A percentile compares a stretch with the other conserved stretches of the same genome.
phyloP scores from a whole-genome alignment of 1,139 yeast genomes.

The Pichia sp. region DNA sequence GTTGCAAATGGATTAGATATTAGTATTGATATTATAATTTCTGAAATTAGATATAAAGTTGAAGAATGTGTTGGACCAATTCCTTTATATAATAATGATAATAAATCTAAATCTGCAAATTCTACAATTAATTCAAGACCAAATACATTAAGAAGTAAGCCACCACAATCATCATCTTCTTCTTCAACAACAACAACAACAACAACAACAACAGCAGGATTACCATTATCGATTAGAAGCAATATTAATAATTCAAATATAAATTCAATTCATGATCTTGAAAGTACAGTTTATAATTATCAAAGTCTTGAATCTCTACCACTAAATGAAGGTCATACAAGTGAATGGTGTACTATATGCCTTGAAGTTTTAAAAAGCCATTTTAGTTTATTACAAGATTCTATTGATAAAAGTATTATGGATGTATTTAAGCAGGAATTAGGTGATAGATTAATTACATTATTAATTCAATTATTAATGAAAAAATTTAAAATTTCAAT shows the following conservation, averaged over 20 bases:
- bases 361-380: conserved; percentile 65
- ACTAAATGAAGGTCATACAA: conserved; percentile 36
- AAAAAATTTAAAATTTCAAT: conserved; percentile 66
- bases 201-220: too few species aligned
- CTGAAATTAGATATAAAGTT: conserved; percentile 43
- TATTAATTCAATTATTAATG: conserved; percentile 66
- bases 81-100: conserved; percentile 5
- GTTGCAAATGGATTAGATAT: conserved; percentile 91
- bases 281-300: conserved; percentile 31
- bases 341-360: conserved; percentile 61
- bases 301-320: conserved; percentile 19
- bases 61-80: conserved; percentile 15
- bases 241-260: background rate
- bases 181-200: background rate
- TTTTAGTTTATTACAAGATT: conserved; percentile 66
- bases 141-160: background rate
- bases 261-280: background rate
- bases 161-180: conserved; percentile 12
- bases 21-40: conserved; percentile 82
- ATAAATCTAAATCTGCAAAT: conserved; percentile 1
- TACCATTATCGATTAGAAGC: too few species aligned
- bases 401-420: conserved; percentile 81
- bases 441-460: conserved; percentile 77
- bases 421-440: conserved; percentile 94
- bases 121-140: conserved; percentile 2